Base-by-base conservation (phyloP, 768 basidiomycete species). In the Trametes punicea region DNA sequence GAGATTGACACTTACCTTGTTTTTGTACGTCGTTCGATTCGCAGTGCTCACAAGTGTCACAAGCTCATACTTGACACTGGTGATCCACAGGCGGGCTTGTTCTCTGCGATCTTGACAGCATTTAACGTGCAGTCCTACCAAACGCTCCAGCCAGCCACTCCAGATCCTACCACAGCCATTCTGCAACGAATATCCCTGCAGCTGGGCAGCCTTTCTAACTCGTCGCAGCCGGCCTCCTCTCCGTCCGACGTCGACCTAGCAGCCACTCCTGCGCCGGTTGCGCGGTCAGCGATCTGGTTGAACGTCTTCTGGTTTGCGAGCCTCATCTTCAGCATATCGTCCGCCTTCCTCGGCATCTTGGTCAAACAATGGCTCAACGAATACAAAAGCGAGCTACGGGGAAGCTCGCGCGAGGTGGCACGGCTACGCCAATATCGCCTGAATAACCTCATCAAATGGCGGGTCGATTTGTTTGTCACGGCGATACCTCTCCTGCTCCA, bases 331-430 rank as follows among this genome's bases (percentile, higher is more conserved):
- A 79, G 76, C 57, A 66, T 82, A 6, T 67, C 68, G 3, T 72
- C 75, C 41, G 77, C 74, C 50, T 67, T 81, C 21, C 56, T 67
- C 7, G 77, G 77, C 11, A 80, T 77, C 6, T 61, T 81, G 7
- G 73, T 78, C 26, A 74, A 81, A 60, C 77, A 79, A 54, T 82
- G 81, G 81, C 67, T 75, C 1, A 74, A 41, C 65, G 68, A 16
- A 65, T 68, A 41, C 68, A 65, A 60, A 69, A 68, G 40, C 69
- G 69, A 34, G 59, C 67, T 27, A 70, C 73, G 4, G 67, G 33
- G 56, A 23, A 23, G 59, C 44, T 10, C 31, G 41, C 18, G 75
- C 56, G 70, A 73, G 57, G 73, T 74, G 16, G 76, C 76, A 1
- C 67, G 77, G 13, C 69, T 78, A 3, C 71, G 74, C 21, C 69